Percentiles rank a stretch among this genome's conserved stretches.
Conservation (phyloP, 495 filamentous ascomycete genomes). For the Daldinia decipiens region DNA sequence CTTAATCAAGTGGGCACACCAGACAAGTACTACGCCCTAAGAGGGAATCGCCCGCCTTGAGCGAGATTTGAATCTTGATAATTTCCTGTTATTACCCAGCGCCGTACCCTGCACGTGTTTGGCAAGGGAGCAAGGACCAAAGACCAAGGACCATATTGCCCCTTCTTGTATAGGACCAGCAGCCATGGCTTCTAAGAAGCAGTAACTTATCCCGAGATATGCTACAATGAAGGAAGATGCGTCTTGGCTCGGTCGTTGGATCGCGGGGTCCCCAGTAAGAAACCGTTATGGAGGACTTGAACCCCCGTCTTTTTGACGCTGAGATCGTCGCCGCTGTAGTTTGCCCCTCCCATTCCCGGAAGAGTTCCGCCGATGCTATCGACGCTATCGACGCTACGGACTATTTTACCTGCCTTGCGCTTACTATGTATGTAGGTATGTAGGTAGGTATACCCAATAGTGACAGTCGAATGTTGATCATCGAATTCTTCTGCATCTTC, state of each 20-base stretch:
- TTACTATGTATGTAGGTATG: too few species aligned
- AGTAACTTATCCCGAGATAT: conserved; percentile 29
- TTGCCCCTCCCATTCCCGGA: conserved; percentile 40
- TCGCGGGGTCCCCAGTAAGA: conserved; percentile 40
- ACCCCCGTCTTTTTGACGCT: conserved; percentile 36
- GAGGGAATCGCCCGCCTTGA: conserved; percentile 7
- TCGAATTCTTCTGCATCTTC: conserved; percentile 36
- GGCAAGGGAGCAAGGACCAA: conserved; percentile 31
- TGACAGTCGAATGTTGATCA: conserved; percentile 32
- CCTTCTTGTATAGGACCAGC: conserved; percentile 14
- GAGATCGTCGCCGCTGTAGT: conserved; percentile 29
- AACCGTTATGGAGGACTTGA: conserved; percentile 12
- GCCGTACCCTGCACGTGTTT: conserved; percentile 27
- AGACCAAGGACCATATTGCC: conserved; percentile 28
- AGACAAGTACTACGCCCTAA: conserved; percentile 21
- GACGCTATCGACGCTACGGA: conserved; percentile 15
- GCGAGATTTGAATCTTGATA: conserved; percentile 39
- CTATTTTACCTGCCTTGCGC: conserved; percentile 23
- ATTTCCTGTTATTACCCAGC: conserved; percentile 20
- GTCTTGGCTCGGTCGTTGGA: conserved; percentile 40
- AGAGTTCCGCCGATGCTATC: conserved; percentile 27
- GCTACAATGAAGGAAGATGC: conserved; percentile 22
- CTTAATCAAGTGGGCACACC: conserved; percentile 45
- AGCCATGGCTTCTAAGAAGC: conserved; percentile 22
- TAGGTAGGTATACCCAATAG: conserved; percentile 10